phyloP scores from a whole-genome alignment of 2,329 filamentous ascomycete genomes.

The Monosporascus sp. region DNA sequence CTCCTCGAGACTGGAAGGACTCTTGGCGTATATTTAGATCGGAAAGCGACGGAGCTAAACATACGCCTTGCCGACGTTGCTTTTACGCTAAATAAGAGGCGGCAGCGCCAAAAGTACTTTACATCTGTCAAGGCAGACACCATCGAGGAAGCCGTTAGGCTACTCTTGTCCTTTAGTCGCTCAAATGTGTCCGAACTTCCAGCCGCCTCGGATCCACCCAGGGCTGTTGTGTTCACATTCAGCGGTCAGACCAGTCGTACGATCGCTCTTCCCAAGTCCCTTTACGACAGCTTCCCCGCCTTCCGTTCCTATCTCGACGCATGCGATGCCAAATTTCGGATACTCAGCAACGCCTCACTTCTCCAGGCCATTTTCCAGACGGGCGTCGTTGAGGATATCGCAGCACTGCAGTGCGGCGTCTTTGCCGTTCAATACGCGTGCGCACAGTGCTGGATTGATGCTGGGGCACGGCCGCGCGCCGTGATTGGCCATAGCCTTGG shows the following conservation, averaged over 20 bases:
- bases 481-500: conserved; percentile 36
- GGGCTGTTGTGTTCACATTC: conserved; percentile 28
- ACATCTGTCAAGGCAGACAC: too few relatives aligned
- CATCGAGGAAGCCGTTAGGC: too few relatives aligned
- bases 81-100: too few relatives aligned
- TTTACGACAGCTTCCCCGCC: conserved; percentile 17
- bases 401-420: conserved; percentile 28
- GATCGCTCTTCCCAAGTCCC: conserved; percentile 18
- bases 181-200: too few relatives aligned
- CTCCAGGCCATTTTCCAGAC: conserved; percentile 24
- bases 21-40: too few relatives aligned
- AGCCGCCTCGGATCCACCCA: too few relatives aligned
- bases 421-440: conserved; percentile 33
- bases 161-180: too few relatives aligned
- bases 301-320: conserved; percentile 27
- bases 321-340: conserved; percentile 24
- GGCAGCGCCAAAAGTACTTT: too few relatives aligned
- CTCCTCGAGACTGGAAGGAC: too few relatives aligned
- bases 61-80: too few relatives aligned
- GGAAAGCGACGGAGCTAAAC: too few relatives aligned
- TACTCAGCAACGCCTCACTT: conserved; percentile 24
- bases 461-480: conserved; percentile 22
- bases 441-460: conserved; percentile 29
- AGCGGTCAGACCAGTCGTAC: conserved; percentile 29
- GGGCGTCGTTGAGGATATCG: conserved; percentile 20